Evolutionary conservation across 2,329 filamentous ascomycete genomes (phyloP).

Genomic region (Leptographium procerum): DNA sequence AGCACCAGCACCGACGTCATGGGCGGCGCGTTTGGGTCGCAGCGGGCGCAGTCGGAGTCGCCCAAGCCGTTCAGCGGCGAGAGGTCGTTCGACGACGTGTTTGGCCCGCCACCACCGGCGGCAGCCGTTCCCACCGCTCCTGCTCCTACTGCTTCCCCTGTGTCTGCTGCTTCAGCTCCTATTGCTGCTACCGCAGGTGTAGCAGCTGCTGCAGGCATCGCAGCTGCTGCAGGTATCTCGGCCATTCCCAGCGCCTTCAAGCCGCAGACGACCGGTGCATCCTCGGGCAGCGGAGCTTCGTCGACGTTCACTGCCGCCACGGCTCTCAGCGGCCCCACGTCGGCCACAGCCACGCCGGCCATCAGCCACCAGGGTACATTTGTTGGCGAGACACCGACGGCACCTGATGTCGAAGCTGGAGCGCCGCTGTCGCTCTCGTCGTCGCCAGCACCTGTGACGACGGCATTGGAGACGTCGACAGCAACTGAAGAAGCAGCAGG

Average conservation of each 20-base stretch:
- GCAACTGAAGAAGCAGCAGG: too few species aligned
- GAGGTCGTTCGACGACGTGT: constrained; percentile 75
- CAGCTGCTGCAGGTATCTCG: neutral
- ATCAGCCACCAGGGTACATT: constrained; percentile 50
- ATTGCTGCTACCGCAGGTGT: constrained; percentile 14
- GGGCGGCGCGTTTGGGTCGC: constrained; percentile 39
- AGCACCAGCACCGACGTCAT: constrained; percentile 50
- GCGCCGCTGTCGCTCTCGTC: neutral
- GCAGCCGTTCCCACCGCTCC: too few species aligned
- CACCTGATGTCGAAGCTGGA: neutral
- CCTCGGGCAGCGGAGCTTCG: constrained; percentile 38
- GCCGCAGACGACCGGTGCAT: constrained; percentile 47
- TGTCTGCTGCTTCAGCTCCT: constrained; percentile 14
- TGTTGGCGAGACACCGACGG: constrained; percentile 31
- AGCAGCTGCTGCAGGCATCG: constrained; percentile 20
- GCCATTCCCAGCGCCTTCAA: constrained; percentile 41
- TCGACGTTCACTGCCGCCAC: constrained; percentile 35
- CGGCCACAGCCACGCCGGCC: constrained; percentile 44
- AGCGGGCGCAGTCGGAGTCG: constrained; percentile 14
- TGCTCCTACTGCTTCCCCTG: too few species aligned
- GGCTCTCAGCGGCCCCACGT: constrained; percentile 37
- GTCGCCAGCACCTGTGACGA: neutral
- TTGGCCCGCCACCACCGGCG: constrained; percentile 52
- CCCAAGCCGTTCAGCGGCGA: constrained; percentile 40
- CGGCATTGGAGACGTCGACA: too few species aligned